These are phyloP conservation scores for Phytophthora nicotianae DNA, from an alignment of 352 stramenopile genomes.

Conservation along the genomic window DNA sequence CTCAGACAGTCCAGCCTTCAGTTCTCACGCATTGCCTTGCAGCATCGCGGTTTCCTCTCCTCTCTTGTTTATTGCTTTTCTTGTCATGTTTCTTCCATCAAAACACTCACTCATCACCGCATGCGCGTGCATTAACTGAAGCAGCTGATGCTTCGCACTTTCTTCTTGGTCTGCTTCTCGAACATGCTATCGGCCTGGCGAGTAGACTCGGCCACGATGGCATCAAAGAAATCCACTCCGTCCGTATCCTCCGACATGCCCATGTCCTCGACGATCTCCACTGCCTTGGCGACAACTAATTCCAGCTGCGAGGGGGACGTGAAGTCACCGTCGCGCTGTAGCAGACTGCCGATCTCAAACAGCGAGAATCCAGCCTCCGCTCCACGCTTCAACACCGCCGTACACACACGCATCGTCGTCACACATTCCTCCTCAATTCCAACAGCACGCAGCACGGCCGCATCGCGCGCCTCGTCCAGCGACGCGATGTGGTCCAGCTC, in stretches of 20 bases:
- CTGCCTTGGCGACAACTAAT: slow-evolving; percentile 58
- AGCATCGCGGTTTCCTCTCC: slow-evolving; percentile 17
- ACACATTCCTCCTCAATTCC: slow-evolving; percentile 85
- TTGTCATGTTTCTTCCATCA: slow-evolving; percentile 60
- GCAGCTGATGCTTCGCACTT: slow-evolving; percentile 89
- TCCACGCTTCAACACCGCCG: slow-evolving; percentile 72
- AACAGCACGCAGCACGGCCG: slow-evolving; percentile 61
- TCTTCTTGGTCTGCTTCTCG: slow-evolving; percentile 76
- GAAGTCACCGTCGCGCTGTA: slow-evolving; percentile 86
- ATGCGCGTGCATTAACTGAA: slow-evolving; percentile 83
- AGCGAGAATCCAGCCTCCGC: slow-evolving; percentile 84
- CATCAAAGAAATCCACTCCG: slow-evolving; percentile 50
- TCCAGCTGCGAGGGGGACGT: slow-evolving; percentile 79
- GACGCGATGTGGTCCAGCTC: slow-evolving; percentile 80
- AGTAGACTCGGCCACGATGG: slow-evolving; percentile 58
- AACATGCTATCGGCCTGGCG: slow-evolving; percentile 53
- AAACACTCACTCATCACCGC: slow-evolving; percentile 44
- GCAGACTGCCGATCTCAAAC: slow-evolving; percentile 79
- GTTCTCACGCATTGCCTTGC: slow-evolving; percentile 9
- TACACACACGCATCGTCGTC: slow-evolving; percentile 84
- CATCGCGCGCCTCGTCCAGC: slow-evolving; percentile 65
- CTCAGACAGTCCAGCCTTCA: background rate
- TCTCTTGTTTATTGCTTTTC: slow-evolving; percentile 41
- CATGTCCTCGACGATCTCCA: slow-evolving; percentile 37
- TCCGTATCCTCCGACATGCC: slow-evolving; percentile 42